Percentiles rank a stretch among this genome's conserved stretches.
phyloP scores from a whole-genome alignment of 768 basidiomycete species.

The Pleurotus tuoliensis region DNA sequence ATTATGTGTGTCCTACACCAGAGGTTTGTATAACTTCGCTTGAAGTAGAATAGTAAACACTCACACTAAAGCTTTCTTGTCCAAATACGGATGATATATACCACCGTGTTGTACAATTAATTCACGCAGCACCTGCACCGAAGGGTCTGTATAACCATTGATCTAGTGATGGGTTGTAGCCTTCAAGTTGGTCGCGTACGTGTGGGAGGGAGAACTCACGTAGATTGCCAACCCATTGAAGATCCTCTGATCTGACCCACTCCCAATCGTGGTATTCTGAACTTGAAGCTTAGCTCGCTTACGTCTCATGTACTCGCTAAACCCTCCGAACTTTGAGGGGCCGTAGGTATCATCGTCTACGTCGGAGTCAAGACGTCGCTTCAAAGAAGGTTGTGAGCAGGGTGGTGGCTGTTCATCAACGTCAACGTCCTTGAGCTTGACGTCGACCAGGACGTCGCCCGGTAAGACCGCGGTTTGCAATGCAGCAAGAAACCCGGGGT shows the following conservation, averaged over 20 bases:
- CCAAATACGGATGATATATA: conserved; percentile 77
- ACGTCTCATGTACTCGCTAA: conserved; percentile 84
- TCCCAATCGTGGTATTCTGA: conserved; percentile 47
- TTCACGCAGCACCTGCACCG: conserved; percentile 78
- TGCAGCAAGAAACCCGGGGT: conserved; percentile 5
- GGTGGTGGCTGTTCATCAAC: conserved; percentile 29
- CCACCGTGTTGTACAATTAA: conserved; percentile 85
- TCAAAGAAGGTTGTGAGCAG: conserved; percentile 35
- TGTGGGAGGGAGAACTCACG: conserved; percentile 41
- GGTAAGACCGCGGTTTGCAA: conserved; percentile 7
- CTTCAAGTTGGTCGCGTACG: not conserved
- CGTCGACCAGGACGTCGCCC: conserved; percentile 7
- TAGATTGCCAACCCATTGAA: conserved; percentile 79
- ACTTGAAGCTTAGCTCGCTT: conserved; percentile 90
- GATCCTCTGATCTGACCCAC: conserved; percentile 37
- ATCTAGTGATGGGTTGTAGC: conserved; percentile 44
- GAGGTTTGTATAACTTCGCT: not conserved
- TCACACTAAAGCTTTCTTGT: conserved; percentile 70
- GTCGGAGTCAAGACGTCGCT: conserved; percentile 30
- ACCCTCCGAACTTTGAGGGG: conserved; percentile 75
- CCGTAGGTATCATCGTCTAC: conserved; percentile 60
- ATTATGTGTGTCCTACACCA: conserved; percentile 78
- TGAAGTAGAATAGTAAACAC: conserved; percentile 19
- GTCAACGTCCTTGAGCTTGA: conserved; percentile 21
- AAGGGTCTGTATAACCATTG: conserved; percentile 86